Evolutionary conservation across 768 basidiomycete species (phyloP).

Genomic region (Suillus lakei): DNA sequence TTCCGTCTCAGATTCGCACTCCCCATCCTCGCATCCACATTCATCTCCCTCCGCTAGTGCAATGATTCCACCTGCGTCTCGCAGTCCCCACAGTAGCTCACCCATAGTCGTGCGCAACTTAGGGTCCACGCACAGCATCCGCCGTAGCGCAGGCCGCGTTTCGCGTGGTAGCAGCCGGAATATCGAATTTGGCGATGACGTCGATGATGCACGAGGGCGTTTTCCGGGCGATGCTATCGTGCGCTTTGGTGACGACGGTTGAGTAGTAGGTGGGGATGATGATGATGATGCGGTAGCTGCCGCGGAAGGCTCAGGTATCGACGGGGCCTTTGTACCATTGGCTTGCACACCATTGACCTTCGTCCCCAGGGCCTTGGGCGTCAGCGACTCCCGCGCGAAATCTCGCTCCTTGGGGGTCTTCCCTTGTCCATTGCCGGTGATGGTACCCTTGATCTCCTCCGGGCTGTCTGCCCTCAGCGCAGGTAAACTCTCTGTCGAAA

Average conservation of each 20-base stretch:
- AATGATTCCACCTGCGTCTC: constrained; percentile 74
- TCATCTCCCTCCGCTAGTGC: constrained; percentile 37
- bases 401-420: neutral
- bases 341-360: constrained; percentile 5
- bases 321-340: neutral
- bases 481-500: constrained; percentile 75
- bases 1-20: constrained; percentile 20
- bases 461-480: constrained; percentile 6
- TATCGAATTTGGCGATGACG: constrained; percentile 72
- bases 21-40: constrained; percentile 69
- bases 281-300: constrained; percentile 32
- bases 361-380: constrained; percentile 11
- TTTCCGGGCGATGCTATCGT: constrained; percentile 44
- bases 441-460: constrained; percentile 1
- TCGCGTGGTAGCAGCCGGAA: constrained; percentile 96
- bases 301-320: constrained; percentile 5
- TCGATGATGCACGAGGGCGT: constrained; percentile 28
- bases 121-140: constrained; percentile 95
- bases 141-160: constrained; percentile 83
- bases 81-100: constrained; percentile 83
- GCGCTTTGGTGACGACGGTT: constrained; percentile 67
- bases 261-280: constrained; percentile 42
- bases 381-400: constrained; percentile 6
- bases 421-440: constrained; percentile 8
- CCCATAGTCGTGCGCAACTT: constrained; percentile 88